Evolutionary conservation across 768 basidiomycete genomes (phyloP).

Genomic region (Floccularia luteovirens): DNA sequence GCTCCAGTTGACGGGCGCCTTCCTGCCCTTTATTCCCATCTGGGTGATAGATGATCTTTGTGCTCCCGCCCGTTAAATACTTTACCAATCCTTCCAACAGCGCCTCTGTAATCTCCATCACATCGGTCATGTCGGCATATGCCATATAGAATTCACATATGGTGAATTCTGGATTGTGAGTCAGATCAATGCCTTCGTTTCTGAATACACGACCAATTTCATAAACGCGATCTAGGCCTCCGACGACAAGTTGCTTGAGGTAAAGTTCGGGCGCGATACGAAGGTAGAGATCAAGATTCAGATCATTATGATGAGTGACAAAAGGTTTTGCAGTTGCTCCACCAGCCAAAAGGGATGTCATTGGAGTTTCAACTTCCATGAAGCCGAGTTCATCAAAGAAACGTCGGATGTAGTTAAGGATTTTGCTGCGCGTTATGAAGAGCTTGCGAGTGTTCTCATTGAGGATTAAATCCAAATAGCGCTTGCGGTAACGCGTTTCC

Average conservation of each 20-base stretch:
- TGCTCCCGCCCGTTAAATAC: conserved; percentile 73
- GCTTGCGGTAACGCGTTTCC: conserved; percentile 96
- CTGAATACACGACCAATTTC: conserved; percentile 98
- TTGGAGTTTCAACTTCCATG: conserved; percentile 98
- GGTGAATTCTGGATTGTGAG: conserved; percentile 98
- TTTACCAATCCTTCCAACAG: conserved; percentile 90
- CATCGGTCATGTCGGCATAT: conserved; percentile 97
- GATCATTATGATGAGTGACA: conserved; percentile 97
- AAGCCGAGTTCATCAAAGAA: conserved; percentile 90
- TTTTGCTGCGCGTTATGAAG: conserved; percentile 83
- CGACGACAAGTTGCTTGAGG: conserved; percentile 95
- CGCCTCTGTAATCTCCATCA: conserved; percentile 95
- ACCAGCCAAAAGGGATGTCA: conserved; percentile 94
- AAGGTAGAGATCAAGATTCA: conserved; percentile 92
- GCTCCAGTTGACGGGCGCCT: conserved; percentile 51
- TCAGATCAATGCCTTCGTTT: conserved; percentile 97
- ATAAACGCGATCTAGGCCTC: conserved; percentile 95
- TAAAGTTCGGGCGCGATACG: conserved; percentile 97
- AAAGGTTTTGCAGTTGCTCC: conserved; percentile 99
- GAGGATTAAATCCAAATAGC: conserved; percentile 96
- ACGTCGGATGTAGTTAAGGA: conserved; percentile 89
- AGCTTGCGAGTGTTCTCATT: conserved; percentile 84
- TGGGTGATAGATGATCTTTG: conserved; percentile 81
- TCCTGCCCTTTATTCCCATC: conserved; percentile 83
- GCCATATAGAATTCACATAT: conserved; percentile 99